Evolutionary conservation across 192 early-diverging fungal genomes (phyloP).

Genomic region (Coemansia sp.): DNA sequence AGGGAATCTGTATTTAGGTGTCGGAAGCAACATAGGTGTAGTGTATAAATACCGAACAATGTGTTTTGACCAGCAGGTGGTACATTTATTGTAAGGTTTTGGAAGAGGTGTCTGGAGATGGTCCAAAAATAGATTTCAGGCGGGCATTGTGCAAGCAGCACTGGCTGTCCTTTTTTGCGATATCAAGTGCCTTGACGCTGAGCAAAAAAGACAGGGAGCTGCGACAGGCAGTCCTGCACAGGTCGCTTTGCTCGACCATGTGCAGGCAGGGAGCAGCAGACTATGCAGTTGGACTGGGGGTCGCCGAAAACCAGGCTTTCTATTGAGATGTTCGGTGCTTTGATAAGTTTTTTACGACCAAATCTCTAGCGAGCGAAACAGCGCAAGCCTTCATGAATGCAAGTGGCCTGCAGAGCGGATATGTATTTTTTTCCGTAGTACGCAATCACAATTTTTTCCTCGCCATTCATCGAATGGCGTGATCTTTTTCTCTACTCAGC

Average conservation of each 20-base stretch:
- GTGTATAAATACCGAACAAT: constrained; percentile 3
- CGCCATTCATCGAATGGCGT: not conserved
- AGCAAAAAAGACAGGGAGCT: not conserved
- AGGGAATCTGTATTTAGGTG: constrained; percentile 1
- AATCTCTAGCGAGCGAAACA: not conserved
- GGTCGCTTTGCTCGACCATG: constrained; percentile 4
- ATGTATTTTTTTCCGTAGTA: not conserved
- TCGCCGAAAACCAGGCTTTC: not conserved
- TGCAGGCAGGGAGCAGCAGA: not conserved
- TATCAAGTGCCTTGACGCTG: not conserved
- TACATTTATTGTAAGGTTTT: not conserved
- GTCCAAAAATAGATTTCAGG: constrained; percentile 1
- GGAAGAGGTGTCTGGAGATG: not conserved
- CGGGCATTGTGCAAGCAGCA: not conserved
- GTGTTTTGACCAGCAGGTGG: not conserved
- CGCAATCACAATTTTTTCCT: not conserved
- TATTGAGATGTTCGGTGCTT: not conserved
- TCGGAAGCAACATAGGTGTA: not conserved
- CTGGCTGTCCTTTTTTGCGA: not conserved
- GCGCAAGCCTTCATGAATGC: not conserved
- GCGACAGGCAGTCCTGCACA: constrained; percentile 1
- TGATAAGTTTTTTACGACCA: not conserved
- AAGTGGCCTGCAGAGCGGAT: not conserved
- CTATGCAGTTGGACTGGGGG: not conserved
- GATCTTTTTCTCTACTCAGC: not conserved